phyloP scores from a whole-genome alignment of 192 early-diverging fungal genomes.

The Coemansia aciculifera region DNA sequence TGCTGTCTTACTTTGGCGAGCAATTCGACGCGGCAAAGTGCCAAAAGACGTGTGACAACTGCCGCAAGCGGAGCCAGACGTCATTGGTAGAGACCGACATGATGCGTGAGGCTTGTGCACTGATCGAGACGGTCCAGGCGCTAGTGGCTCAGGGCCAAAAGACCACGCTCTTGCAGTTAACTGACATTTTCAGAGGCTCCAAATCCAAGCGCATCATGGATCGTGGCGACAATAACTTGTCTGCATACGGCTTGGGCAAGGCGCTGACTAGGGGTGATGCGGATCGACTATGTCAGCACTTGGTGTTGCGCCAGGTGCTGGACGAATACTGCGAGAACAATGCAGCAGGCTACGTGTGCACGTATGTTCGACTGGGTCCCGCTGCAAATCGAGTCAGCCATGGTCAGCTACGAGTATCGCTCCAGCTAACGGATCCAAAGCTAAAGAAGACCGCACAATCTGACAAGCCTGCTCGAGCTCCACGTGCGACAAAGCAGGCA shows the following conservation, averaged over 20 bases:
- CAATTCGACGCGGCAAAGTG: slow-evolving; percentile 66
- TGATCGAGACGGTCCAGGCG: slow-evolving; percentile 57
- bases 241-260: slow-evolving; percentile 62
- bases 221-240: slow-evolving; percentile 54
- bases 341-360: slow-evolving; percentile 61
- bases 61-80: slow-evolving; percentile 43
- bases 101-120: slow-evolving; percentile 53
- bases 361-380: slow-evolving; percentile 61
- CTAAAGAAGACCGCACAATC: slow-evolving; percentile 9
- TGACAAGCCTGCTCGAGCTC: slow-evolving; percentile 1
- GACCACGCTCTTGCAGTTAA: slow-evolving; percentile 68
- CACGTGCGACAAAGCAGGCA: slow-evolving; percentile 6
- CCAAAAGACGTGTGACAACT: slow-evolving; percentile 87
- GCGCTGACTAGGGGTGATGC: slow-evolving; percentile 58
- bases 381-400: slow-evolving; percentile 52
- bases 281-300: slow-evolving; percentile 71
- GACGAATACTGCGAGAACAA: slow-evolving; percentile 64
- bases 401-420: slow-evolving; percentile 50
- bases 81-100: slow-evolving; percentile 53
- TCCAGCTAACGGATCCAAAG: slow-evolving; percentile 41
- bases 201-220: slow-evolving; percentile 59
- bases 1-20: slow-evolving; percentile 92
- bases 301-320: slow-evolving; percentile 65
- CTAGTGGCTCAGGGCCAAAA: slow-evolving; percentile 38
- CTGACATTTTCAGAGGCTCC: slow-evolving; percentile 77